Evolutionary conservation across 2,329 filamentous ascomycete genomes (phyloP).

Genomic region (Colletotrichum sp.): DNA sequence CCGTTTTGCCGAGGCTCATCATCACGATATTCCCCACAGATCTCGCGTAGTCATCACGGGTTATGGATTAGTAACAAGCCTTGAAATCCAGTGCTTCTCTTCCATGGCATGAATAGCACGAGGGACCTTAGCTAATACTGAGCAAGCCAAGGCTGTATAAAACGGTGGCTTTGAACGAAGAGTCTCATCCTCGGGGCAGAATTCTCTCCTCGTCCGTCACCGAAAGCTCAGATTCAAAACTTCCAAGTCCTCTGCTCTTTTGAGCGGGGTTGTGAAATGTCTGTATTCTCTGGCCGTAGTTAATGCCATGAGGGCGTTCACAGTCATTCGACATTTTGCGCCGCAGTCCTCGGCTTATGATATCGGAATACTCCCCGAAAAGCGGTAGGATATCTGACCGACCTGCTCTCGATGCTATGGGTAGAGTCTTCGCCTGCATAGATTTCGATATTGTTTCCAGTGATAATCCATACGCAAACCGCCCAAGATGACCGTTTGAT

Average conservation of each 20-base stretch:
- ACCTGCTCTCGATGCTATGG: background rate
- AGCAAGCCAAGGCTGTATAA: background rate
- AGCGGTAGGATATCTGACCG: background rate
- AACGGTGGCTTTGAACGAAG: background rate
- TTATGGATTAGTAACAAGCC: background rate
- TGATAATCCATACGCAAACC: background rate
- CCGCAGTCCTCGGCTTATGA: background rate
- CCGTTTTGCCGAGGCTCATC: background rate
- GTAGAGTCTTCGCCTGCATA: background rate
- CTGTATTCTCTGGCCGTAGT: too few species aligned
- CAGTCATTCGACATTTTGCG: accelerated
- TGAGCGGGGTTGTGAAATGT: background rate
- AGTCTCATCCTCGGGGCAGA: background rate
- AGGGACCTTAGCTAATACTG: background rate
- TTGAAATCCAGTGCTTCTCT: background rate
- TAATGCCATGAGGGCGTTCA: too few species aligned
- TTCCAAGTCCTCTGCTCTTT: background rate
- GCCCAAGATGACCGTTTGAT: too few species aligned
- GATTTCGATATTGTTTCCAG: accelerated
- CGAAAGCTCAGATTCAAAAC: background rate
- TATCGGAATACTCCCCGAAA: background rate
- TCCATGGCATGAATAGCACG: too few species aligned
- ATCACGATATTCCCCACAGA: background rate
- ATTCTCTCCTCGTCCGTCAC: background rate
- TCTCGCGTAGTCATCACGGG: background rate